These are phyloP conservation scores for Globisporangium nodosum DNA, from an alignment of 352 stramenopile genomes.

Conservation along the genomic window DNA sequence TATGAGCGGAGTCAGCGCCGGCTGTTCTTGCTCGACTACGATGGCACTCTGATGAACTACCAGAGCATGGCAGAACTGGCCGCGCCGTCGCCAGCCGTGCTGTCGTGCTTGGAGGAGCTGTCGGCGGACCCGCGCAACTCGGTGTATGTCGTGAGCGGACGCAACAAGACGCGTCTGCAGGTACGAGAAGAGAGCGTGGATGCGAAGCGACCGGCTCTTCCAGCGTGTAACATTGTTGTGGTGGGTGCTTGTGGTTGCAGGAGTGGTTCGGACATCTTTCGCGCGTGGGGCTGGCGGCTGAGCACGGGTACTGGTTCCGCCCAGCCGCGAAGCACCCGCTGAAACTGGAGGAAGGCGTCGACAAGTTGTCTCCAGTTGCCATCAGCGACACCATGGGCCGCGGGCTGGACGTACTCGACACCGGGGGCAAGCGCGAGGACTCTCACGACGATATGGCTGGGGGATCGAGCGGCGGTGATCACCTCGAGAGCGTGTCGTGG, in stretches of 20 bases:
- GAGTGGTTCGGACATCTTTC: constrained; percentile 83
- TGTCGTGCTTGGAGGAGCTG: constrained; percentile 65
- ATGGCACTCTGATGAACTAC: constrained; percentile 78
- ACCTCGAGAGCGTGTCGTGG: constrained; percentile 45
- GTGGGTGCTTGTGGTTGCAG: constrained; percentile 13
- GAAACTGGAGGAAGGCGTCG: constrained; percentile 5
- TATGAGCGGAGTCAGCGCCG: constrained; percentile 80
- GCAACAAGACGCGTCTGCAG: constrained; percentile 66
- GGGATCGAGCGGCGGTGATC: background rate
- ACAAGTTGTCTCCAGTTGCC: constrained; percentile 4
- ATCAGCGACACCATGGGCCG: constrained; percentile 3
- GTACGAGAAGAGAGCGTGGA: constrained; percentile 9
- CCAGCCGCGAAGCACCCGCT: constrained; percentile 52
- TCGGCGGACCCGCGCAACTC: constrained; percentile 68
- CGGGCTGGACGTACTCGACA: background rate
- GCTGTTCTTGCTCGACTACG: constrained; percentile 84
- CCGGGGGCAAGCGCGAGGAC: background rate
- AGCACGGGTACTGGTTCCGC: constrained; percentile 81
- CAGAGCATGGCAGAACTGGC: constrained; percentile 75
- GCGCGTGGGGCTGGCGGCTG: constrained; percentile 65
- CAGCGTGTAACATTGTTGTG: background rate
- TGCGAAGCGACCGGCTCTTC: background rate
- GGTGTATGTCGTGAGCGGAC: constrained; percentile 83
- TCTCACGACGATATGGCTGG: constrained; percentile 1
- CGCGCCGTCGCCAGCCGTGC: constrained; percentile 40